A percentile compares a stretch with the other conserved stretches of the same genome.
Evolutionary conservation across 1,139 yeast genomes (phyloP).

Genomic region (Taiozyma sp.): DNA sequence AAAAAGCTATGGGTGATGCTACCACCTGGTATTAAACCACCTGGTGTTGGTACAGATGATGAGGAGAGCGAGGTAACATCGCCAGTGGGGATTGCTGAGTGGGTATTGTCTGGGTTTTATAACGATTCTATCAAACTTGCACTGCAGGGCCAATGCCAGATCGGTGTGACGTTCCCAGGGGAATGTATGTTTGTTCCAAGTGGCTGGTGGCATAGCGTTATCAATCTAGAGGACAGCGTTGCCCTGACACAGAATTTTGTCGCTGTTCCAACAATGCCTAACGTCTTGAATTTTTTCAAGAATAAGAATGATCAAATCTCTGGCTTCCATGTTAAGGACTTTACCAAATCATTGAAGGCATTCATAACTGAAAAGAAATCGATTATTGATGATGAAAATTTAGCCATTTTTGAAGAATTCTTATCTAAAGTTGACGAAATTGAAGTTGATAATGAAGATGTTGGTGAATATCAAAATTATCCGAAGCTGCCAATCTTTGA

Average conservation of each 20-base stretch:
- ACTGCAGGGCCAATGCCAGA: conserved; percentile 37
- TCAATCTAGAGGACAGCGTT: conserved; percentile 71
- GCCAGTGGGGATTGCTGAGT: conserved; percentile 86
- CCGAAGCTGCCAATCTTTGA: conserved; percentile 51
- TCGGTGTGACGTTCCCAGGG: conserved; percentile 75
- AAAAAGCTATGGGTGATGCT: conserved; percentile 85
- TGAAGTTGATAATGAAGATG: conserved; percentile 31
- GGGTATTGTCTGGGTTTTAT: conserved; percentile 80
- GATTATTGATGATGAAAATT: conserved; percentile 13
- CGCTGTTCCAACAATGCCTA: conserved; percentile 52
- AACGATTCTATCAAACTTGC: conserved; percentile 43
- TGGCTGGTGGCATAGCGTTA: conserved; percentile 96
- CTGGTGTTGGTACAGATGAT: conserved; percentile 75
- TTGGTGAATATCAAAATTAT: conserved; percentile 32
- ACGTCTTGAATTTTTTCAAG: conserved; percentile 62
- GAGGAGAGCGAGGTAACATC: conserved; percentile 89
- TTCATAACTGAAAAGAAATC: conserved; percentile 20
- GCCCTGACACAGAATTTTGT: conserved; percentile 88
- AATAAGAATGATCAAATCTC: conserved; percentile 65
- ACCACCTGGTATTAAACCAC: conserved; percentile 72
- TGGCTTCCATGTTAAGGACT: conserved; percentile 63
- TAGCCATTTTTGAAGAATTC: conserved; percentile 21
- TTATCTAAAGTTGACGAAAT: conserved; percentile 19
- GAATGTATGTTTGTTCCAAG: conserved; percentile 87
- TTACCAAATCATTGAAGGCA: conserved; percentile 34